These are phyloP conservation scores for Echria macrotheca DNA, from an alignment of 495 filamentous ascomycete species.

Conservation along the genomic window DNA sequence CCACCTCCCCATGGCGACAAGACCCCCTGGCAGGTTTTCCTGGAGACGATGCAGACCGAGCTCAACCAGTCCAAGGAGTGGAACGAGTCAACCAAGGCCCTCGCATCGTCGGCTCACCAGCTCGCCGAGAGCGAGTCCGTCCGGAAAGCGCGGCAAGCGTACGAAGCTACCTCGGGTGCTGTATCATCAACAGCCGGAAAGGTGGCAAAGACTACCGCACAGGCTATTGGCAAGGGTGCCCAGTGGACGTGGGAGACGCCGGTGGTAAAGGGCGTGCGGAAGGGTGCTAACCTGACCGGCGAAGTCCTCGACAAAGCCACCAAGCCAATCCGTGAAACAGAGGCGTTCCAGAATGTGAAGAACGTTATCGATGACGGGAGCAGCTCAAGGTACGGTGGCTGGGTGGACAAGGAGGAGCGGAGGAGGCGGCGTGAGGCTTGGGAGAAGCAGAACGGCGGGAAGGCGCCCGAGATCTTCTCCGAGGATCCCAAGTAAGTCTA, in stretches of 20 bases:
- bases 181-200: conserved; percentile 65
- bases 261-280: conserved; percentile 85
- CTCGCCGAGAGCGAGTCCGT: conserved; percentile 95
- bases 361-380: conserved; percentile 95
- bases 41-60: conserved; percentile 84
- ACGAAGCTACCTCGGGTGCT: conserved; percentile 74
- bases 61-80: conserved; percentile 98
- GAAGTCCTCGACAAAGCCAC: conserved; percentile 88
- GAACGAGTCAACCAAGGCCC: conserved; percentile 95
- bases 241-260: conserved; percentile 96
- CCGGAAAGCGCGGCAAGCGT: conserved; percentile 76
- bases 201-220: conserved; percentile 78
- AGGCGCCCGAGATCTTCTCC: conserved; percentile 53
- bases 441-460: conserved; percentile 49
- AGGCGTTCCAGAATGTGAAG: conserved; percentile 91
- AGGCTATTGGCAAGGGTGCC: conserved; percentile 80
- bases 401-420: conserved; percentile 92
- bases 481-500: conserved; percentile 82
- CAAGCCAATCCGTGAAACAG: conserved; percentile 84
- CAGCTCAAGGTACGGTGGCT: conserved; percentile 92
- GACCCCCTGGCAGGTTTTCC: conserved; percentile 96
- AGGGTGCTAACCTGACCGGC: conserved; percentile 78
- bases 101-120: conserved; percentile 79
- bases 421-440: conserved; percentile 66
- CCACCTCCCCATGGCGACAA: conserved; percentile 97